phyloP scores from a whole-genome alignment of 805 yeast genomes.

The Teunomyces lycoperdinae region DNA sequence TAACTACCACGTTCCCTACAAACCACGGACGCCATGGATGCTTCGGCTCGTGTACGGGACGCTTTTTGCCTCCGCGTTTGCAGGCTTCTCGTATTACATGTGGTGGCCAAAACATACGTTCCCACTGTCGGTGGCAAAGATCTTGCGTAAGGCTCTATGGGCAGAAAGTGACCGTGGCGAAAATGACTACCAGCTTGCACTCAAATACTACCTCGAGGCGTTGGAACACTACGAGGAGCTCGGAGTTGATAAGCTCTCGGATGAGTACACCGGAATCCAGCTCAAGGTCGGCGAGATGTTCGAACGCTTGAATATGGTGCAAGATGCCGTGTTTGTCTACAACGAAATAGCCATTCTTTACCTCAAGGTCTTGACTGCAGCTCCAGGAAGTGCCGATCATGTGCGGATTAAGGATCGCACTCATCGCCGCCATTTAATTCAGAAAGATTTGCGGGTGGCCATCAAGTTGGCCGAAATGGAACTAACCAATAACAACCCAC shows the following conservation, averaged over 20 bases:
- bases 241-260: conserved; percentile 56
- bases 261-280: conserved; percentile 89
- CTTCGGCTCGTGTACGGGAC: conserved; percentile 9
- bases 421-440: conserved; percentile 57
- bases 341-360: conserved; percentile 62
- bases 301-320: conserved; percentile 59
- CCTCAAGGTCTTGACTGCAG: conserved; percentile 47
- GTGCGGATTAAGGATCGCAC: conserved; percentile 19
- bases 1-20: conserved; percentile 16
- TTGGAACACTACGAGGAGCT: conserved; percentile 57
- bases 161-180: conserved; percentile 73
- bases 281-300: conserved; percentile 85
- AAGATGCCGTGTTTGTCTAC: conserved; percentile 67
- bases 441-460: conserved; percentile 67
- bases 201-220: conserved; percentile 72
- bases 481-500: conserved; percentile 40
- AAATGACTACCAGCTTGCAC: conserved; percentile 63
- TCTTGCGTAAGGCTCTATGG: conserved; percentile 73
- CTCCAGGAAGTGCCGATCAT: conserved; percentile 16
- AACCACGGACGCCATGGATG: conserved; percentile 5
- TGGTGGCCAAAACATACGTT: conserved; percentile 70
- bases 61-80: conserved; percentile 11
- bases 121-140: conserved; percentile 66
- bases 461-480: conserved; percentile 64
- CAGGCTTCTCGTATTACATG: conserved; percentile 34